These are phyloP conservation scores for Emericellopsis cladophorae DNA, from an alignment of 2,329 filamentous ascomycete species.

Conservation along the genomic window DNA sequence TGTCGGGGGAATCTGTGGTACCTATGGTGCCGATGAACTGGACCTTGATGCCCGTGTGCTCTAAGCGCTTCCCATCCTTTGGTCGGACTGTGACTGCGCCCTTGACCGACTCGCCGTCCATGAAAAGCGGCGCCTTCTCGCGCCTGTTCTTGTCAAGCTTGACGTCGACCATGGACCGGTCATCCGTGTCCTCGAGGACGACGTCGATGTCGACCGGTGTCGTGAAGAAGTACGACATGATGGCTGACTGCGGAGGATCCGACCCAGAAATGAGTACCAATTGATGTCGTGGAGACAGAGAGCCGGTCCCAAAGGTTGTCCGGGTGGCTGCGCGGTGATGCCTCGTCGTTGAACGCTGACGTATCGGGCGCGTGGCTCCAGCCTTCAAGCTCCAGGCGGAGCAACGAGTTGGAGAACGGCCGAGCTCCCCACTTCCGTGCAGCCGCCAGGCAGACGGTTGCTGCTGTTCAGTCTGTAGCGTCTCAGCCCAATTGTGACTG, in stretches of 20 bases:
- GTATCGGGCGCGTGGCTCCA: slow-evolving; percentile 3
- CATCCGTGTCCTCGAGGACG: slow-evolving; percentile 89
- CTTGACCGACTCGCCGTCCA: slow-evolving; percentile 97
- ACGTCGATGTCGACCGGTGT: slow-evolving; percentile 98
- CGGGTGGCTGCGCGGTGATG: not conserved
- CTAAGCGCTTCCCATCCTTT: slow-evolving; percentile 94
- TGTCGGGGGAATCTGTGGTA: slow-evolving; percentile 25
- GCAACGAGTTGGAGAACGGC: too few relatives aligned
- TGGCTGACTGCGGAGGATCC: not conserved
- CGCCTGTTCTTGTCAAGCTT: slow-evolving; percentile 97
- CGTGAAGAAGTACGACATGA: slow-evolving; percentile 96
- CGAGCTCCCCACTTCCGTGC: not conserved
- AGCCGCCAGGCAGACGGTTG: too few relatives aligned
- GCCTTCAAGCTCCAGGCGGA: not conserved
- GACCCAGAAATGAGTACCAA: not conserved
- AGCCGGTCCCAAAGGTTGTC: not conserved
- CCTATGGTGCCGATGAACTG: slow-evolving; percentile 99
- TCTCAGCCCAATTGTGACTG: not conserved
- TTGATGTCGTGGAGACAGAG: not conserved
- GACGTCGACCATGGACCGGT: slow-evolving; percentile 89
- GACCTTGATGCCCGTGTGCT: slow-evolving; percentile 98
- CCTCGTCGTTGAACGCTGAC: slow-evolving; percentile 3
- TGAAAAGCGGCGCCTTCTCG: slow-evolving; percentile 93
- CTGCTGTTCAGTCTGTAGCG: not conserved
- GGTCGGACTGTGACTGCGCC: slow-evolving; percentile 88